These are phyloP conservation scores for Medicago ruthenica DNA, from an alignment of 306 rosid genomes.

Conservation along the genomic window DNA sequence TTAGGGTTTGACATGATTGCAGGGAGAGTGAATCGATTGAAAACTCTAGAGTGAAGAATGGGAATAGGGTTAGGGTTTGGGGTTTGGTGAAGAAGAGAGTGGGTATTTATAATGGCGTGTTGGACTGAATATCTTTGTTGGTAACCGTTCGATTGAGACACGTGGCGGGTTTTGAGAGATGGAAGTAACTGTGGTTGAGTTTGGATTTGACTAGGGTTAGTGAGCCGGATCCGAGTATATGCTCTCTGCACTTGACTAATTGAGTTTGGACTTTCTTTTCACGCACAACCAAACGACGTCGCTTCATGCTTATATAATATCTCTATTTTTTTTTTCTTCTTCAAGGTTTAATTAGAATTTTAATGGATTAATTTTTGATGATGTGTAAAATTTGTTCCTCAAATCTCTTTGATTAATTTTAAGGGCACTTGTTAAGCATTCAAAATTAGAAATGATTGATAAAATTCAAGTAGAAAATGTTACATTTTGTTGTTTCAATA, in stretches of 20 bases:
- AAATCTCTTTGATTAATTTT: no score
- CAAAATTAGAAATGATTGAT: no score
- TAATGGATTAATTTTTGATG: no score
- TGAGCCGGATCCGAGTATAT: slow-evolving; percentile 45
- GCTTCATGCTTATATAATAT: slow-evolving; percentile 24
- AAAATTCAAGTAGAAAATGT: no score
- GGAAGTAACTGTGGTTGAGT: slow-evolving; percentile 55
- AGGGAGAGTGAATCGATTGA: neutral
- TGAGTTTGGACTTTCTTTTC: slow-evolving; percentile 19
- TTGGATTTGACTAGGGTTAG: slow-evolving; percentile 54
- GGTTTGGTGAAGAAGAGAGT: neutral
- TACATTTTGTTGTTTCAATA: no score
- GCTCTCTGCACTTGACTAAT: slow-evolving; percentile 23
- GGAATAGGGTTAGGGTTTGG: slow-evolving; percentile 31
- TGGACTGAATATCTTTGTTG: neutral
- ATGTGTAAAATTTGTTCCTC: no score
- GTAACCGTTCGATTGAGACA: slow-evolving; percentile 55
- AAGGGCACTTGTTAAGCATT: no score
- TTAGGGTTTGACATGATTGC: slow-evolving; percentile 66
- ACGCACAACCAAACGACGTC: slow-evolving; percentile 45
- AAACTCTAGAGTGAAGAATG: neutral
- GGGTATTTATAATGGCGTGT: slow-evolving; percentile 45
- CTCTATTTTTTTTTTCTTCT: no score
- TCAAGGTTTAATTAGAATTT: no score
- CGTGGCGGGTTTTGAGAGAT: slow-evolving; percentile 44